phyloP scores from a whole-genome alignment of 306 rosid species.

The Prosopis cineraria region DNA sequence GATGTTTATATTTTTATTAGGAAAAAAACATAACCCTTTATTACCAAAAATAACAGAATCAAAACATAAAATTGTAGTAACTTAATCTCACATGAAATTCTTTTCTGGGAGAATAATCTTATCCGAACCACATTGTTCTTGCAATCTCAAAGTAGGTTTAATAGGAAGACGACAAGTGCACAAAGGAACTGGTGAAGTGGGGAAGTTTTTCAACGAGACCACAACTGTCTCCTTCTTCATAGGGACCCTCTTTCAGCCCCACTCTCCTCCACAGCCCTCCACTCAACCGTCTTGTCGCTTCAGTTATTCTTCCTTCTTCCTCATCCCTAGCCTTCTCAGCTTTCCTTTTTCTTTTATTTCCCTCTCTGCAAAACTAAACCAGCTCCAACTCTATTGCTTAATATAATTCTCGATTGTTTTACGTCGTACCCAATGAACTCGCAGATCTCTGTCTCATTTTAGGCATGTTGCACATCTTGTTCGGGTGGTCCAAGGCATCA shows the following conservation, averaged over 20 bases:
- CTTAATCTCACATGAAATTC: too few relatives aligned
- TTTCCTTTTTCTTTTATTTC: not conserved
- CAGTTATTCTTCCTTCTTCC: not conserved
- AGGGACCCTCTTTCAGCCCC: constrained; percentile 43
- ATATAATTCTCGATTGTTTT: not conserved
- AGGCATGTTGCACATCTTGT: constrained; percentile 60
- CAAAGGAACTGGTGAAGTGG: constrained; percentile 40
- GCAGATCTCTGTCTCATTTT: not conserved
- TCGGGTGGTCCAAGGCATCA: constrained; percentile 77
- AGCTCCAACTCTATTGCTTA: not conserved
- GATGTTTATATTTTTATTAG: not conserved
- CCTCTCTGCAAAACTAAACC: not conserved
- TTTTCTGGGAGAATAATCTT: not conserved
- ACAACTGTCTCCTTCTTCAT: constrained; percentile 32
- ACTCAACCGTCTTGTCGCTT: constrained; percentile 42
- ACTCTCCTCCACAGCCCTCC: constrained; percentile 32
- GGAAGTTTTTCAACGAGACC: constrained; percentile 44
- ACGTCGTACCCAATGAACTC: not conserved
- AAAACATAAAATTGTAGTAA: too few relatives aligned
- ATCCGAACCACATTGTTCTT: not conserved
- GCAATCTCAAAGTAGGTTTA: not conserved
- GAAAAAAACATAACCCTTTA: not conserved
- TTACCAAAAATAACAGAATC: not conserved
- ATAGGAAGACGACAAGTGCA: constrained; percentile 39
- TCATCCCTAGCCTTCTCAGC: not conserved